Percentiles rank a stretch among this genome's conserved stretches.
Conservation (phyloP, 1,284 basidiomycete species). For the Phylloporus sp. region DNA sequence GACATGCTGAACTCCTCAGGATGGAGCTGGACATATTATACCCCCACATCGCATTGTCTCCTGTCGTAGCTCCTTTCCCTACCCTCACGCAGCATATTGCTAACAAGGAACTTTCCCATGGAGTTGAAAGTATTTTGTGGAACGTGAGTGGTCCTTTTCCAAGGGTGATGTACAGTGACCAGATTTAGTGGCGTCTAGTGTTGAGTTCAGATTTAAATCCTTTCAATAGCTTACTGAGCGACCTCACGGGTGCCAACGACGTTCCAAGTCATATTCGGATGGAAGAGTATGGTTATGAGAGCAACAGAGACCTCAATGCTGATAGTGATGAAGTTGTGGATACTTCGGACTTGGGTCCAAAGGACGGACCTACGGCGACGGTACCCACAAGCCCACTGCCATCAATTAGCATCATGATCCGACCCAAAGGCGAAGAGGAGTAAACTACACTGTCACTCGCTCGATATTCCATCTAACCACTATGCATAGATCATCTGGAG, state of each 20-base stretch:
- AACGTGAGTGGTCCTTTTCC: no score
- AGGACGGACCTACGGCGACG: no score
- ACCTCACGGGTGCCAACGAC: conserved; percentile 17
- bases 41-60: conserved; percentile 20
- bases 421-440: conserved; percentile 15
- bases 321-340: conserved; percentile 6
- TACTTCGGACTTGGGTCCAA: no score
- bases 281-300: conserved; percentile 31
- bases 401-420: no score
- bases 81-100: conserved; percentile 20
- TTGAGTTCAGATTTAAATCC: conserved; percentile 19
- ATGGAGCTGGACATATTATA: conserved; percentile 34
- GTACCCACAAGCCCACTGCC: no score
- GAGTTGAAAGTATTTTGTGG: not conserved
- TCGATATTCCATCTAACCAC: not conserved
- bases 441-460: not conserved
- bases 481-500: conserved; percentile 11
- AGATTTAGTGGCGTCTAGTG: conserved; percentile 9
- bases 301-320: conserved; percentile 36
- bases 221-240: conserved; percentile 18
- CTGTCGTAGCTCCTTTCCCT: conserved; percentile 10
- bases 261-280: conserved; percentile 14
- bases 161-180: not conserved
- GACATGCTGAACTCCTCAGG: conserved; percentile 23
- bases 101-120: not conserved